Conservation (phyloP, 2,329 filamentous ascomycete species). For the Didymella pomorum region DNA sequence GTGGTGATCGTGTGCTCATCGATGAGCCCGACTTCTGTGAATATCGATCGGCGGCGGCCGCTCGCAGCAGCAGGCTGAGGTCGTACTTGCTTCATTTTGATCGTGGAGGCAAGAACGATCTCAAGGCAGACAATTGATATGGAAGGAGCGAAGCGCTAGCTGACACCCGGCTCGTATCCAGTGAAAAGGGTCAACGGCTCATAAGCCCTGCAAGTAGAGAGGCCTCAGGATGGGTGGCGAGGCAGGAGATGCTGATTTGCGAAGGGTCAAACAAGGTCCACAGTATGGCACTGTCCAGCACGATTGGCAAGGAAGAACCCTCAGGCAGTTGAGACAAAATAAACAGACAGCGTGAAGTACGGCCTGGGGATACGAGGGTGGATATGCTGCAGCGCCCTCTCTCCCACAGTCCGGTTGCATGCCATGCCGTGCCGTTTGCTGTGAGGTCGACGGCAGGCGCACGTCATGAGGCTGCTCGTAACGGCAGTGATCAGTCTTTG, state of each 20-base stretch:
- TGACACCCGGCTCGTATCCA: conserved; percentile 2
- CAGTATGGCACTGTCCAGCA: conserved; percentile 15
- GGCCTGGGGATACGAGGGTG: conserved; percentile 16
- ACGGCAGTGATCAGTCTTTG: conserved; percentile 39
- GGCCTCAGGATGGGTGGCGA: conserved; percentile 9
- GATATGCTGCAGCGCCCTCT: conserved; percentile 18
- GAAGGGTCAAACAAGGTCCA: conserved; percentile 21
- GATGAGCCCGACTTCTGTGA: conserved; percentile 49
- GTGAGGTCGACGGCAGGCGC: conserved; percentile 14
- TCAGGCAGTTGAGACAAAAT: conserved; percentile 10
- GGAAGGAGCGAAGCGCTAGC: conserved; percentile 4
- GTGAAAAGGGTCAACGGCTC: conserved; percentile 13
- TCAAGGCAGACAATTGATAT: background rate
- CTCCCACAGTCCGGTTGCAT: conserved; percentile 18
- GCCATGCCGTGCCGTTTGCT: conserved; percentile 17
- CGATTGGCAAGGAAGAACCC: conserved; percentile 20
- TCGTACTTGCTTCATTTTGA: conserved; percentile 40
- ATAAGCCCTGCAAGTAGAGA: conserved; percentile 2
- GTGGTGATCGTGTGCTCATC: conserved; percentile 42
- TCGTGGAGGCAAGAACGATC: conserved; percentile 13
- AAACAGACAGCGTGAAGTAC: conserved; percentile 8
- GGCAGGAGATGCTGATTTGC: conserved; percentile 19
- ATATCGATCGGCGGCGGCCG: conserved; percentile 45
- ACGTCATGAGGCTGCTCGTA: conserved; percentile 44
- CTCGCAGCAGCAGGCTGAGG: conserved; percentile 34